Conservation (phyloP, 73 alveolate species). For the Paramecium primaurelia region DNA sequence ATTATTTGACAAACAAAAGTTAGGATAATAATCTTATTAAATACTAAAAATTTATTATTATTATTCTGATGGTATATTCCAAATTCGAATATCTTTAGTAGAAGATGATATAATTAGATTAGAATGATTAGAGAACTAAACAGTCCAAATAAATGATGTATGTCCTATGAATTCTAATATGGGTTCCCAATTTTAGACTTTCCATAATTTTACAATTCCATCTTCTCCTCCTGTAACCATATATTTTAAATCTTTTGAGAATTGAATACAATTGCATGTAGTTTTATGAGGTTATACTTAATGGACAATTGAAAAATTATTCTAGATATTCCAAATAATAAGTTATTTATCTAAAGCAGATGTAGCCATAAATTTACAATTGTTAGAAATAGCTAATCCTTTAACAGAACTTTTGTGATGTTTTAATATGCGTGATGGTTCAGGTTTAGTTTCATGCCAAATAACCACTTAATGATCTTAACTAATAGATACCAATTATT, state of each 20-base stretch:
- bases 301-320: background rate
- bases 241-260: background rate
- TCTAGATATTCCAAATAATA: background rate
- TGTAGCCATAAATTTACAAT: background rate
- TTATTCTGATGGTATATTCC: background rate
- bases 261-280: background rate
- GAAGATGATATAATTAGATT: background rate
- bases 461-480: background rate
- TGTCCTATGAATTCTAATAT: background rate
- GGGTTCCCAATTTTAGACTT: background rate
- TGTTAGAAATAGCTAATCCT: background rate
- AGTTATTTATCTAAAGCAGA: background rate
- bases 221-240: constrained; percentile 44
- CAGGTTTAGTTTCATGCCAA: constrained; percentile 17
- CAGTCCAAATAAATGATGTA: background rate
- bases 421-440: background rate
- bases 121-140: background rate
- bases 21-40: background rate
- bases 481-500: background rate
- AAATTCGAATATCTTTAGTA: background rate
- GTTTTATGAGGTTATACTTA: background rate
- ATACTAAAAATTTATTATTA: background rate
- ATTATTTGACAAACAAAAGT: background rate
- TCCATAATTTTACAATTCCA: constrained; percentile 19
- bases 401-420: constrained; percentile 5